Base-by-base conservation (phyloP, 345 rosid genomes). In the Salix koriyanagi region DNA sequence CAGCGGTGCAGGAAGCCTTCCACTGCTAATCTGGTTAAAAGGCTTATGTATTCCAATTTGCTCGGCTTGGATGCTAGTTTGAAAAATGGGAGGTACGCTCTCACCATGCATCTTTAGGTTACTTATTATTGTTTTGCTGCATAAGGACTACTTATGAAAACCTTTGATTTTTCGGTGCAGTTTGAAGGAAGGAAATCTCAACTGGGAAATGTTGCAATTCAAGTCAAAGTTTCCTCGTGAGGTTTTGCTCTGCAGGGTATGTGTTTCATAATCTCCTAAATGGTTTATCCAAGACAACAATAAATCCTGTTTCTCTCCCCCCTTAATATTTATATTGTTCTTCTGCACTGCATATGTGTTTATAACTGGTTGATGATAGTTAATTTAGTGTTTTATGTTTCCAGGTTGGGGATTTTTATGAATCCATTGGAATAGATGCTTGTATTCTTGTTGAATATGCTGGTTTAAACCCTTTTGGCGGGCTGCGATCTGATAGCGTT, bases 351-450 rank as follows among this genome's bases (percentile, higher is more conserved):
- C 26, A 8, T 30, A 39, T 26, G 39, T 68, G 10, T 60, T 7
- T 68, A 7, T 7, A 69, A 36, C 37, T 4, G 11, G 37, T 56
- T 21, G 44, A 34, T 79, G 50, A 79, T 69, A 37, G 52, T 8
- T 52, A 39, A 69, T 0, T 23, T 21, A 21, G 23, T 75, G 71
- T 46, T 75, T 83, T 71, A 15, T 39, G 11, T 34, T 30, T 77
- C 44, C 88, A 95, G 98, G 99, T 95, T 37, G 99, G 99, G 50
- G 99, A 95, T 14, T 93, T 95, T 81, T 95, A 93, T 82, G 99
- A 95, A 82, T 90, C 99, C 72, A 83, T 95, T 66, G 99, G 99
- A 73, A 90, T 95, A 75, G 99, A 95, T 90, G 98, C 98, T 44
- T 95, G 99, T 80, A 80, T 95, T 79, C 94, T 95, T 37, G 99